Conservation (phyloP, 164 flowering plant genomes). For the Litsea cubeba region DNA sequence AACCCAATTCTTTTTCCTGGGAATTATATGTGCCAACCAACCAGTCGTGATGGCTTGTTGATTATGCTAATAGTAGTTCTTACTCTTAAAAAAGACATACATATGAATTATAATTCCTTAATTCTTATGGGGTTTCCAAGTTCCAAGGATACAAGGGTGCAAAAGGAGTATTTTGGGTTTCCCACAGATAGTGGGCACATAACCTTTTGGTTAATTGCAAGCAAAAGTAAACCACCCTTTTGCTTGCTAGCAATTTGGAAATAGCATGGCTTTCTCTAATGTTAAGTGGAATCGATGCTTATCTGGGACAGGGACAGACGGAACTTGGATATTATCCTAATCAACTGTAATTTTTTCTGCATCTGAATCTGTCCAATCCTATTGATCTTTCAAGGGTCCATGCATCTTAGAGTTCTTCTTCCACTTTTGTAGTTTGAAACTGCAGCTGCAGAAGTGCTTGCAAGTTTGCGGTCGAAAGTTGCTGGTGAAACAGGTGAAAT, state of each 20-base stretch:
- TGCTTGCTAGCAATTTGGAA: neutral
- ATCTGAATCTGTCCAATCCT: neutral
- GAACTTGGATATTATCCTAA: no score
- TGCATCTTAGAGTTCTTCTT: neutral
- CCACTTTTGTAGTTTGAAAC: conserved; percentile 64
- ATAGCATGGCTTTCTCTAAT: neutral
- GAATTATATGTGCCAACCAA: no score
- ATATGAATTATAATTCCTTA: no score
- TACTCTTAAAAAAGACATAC: no score
- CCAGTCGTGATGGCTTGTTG: no score
- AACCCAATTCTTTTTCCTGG: no score
- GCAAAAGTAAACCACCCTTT: neutral
- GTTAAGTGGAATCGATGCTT: no score
- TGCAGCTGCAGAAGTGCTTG: conserved; percentile 82
- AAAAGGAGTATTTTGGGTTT: no score
- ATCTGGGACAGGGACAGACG: no score
- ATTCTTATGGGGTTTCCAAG: no score
- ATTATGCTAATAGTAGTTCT: no score
- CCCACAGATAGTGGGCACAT: no score
- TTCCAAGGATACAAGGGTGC: neutral
- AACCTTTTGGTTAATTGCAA: neutral
- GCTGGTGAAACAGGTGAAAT: conserved; percentile 73
- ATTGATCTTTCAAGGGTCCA: neutral
- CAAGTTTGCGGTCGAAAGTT: conserved; percentile 63
- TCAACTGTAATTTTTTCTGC: neutral